Conservation (phyloP, 2,329 filamentous ascomycete species). For the Trichoderma semiorbis region DNA sequence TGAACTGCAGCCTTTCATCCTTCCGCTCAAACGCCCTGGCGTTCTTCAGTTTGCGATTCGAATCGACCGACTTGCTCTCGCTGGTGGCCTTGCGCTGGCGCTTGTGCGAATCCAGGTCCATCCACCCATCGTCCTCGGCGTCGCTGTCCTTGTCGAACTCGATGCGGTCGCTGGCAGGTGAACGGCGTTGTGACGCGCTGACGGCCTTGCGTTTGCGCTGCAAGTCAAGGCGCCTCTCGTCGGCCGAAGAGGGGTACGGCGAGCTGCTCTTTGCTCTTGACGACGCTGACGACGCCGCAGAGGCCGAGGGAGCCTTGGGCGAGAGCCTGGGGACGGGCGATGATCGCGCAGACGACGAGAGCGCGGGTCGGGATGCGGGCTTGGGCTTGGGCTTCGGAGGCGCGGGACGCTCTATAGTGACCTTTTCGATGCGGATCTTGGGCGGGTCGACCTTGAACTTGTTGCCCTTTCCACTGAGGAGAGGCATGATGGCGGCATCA, state of each 20-base stretch:
- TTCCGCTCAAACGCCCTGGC: slow-evolving; percentile 44
- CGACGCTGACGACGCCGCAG: slow-evolving; percentile 21
- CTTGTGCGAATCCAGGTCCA: slow-evolving; percentile 47
- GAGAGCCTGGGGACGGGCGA: slow-evolving; percentile 38
- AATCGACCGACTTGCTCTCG: slow-evolving; percentile 42
- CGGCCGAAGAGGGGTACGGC: slow-evolving; percentile 40
- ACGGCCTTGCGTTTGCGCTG: slow-evolving; percentile 52
- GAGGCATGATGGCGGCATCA: slow-evolving; percentile 32
- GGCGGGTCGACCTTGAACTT: slow-evolving; percentile 52
- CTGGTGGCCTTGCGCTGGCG: slow-evolving; percentile 42
- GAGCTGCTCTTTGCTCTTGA: slow-evolving; percentile 40
- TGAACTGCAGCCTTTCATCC: slow-evolving; percentile 43
- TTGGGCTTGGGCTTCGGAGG: slow-evolving; percentile 37
- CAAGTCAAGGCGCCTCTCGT: slow-evolving; percentile 37
- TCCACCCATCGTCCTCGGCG: slow-evolving; percentile 52
- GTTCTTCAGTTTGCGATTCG: slow-evolving; percentile 46
- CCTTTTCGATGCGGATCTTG: slow-evolving; percentile 51
- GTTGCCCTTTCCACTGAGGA: slow-evolving; percentile 41
- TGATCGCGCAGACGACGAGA: slow-evolving; percentile 29
- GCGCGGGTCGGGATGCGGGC: slow-evolving; percentile 29
- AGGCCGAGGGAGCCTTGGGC: slow-evolving; percentile 33
- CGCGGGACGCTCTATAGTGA: slow-evolving; percentile 40
- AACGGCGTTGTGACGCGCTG: slow-evolving; percentile 34
- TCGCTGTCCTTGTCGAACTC: slow-evolving; percentile 51
- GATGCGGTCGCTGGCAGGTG: slow-evolving; percentile 47